phyloP scores from a whole-genome alignment of 2,329 filamentous ascomycete species.

The Fusarium dlaminii region DNA sequence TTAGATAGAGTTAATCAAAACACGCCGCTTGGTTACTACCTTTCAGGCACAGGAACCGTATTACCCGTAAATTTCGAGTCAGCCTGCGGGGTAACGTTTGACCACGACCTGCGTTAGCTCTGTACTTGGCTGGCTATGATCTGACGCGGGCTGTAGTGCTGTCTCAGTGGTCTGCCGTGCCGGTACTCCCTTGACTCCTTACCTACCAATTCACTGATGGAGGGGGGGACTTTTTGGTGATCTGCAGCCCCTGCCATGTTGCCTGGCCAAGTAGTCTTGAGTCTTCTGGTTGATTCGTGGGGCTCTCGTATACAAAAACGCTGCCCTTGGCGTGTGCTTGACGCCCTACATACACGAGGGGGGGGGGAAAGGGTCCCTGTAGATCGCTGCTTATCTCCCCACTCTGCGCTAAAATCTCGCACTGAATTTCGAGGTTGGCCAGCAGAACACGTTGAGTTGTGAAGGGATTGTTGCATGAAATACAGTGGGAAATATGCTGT shows the following conservation, averaged over 20 bases:
- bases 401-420: constrained; percentile 11
- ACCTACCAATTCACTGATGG: background rate
- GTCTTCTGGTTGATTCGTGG: constrained; percentile 13
- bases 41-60: constrained; percentile 15
- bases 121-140: constrained; percentile 1
- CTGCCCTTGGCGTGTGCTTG: background rate
- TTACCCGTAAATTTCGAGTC: background rate
- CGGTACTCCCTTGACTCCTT: background rate
- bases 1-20: constrained; percentile 17
- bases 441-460: background rate
- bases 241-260: constrained; percentile 5
- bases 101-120: background rate
- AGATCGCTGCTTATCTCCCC: constrained; percentile 10
- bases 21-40: background rate
- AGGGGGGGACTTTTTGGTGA: constrained; percentile 2
- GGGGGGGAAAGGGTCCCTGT: background rate
- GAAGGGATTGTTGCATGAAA: background rate
- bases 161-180: background rate
- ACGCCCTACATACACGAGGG: constrained; percentile 25
- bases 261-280: background rate
- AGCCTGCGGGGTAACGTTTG: constrained; percentile 7
- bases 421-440: background rate
- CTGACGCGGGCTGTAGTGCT: constrained; percentile 5
- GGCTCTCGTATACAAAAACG: constrained; percentile 8
- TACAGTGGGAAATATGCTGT: background rate